Base-by-base conservation (phyloP, 2,329 filamentous ascomycete genomes). In the Fusarium hostae region DNA sequence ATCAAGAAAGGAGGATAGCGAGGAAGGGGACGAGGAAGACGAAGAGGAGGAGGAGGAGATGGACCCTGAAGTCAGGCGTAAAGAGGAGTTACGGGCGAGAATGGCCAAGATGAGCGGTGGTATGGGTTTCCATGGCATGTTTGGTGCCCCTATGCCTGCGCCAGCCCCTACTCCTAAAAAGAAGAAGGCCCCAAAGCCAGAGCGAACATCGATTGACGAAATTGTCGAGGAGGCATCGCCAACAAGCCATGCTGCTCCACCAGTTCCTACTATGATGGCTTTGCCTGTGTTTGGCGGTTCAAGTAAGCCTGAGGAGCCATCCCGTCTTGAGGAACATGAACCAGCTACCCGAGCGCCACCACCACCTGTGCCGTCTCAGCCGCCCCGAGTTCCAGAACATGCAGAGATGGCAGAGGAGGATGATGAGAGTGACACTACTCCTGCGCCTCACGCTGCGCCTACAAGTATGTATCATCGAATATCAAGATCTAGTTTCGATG, bases 31-130 rank as follows among this genome's bases (percentile, higher is more conserved):
- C 5, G 89, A 88, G 15, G 89, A 89, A 6, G 90, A 89, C 18
- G 91, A 91, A n/a, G 92, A 94, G 32, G 92, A 94, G 35, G 93
- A 94, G 35, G 93, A 95, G 32, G 94, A 97, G 20, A 85, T 97
- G 56, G 95, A 98, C 77, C 94, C 94, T 2, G 96, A 99, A 80
- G 87, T 94, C 26, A 91, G 89, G 73, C 91, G 95, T 57, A 93
- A 92, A 79, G 91, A 97, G 82, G 95, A 98, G 79, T 86, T 99
- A 35, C 90, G 96, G 66, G 94, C 96, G 68, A 90, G 96, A 75
- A 99, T 99, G 94, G 96, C 96, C 48, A 98, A 97, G 83, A 96
- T 99, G 92, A 97, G 95, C 74, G 95, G 95, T 60, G 95, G 95
- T 26, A 97, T 97, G 94, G 94, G 94, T 50, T 97, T 98, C 92